Conservation (phyloP, 768 basidiomycete species). For the Leccinum incarnatum region DNA sequence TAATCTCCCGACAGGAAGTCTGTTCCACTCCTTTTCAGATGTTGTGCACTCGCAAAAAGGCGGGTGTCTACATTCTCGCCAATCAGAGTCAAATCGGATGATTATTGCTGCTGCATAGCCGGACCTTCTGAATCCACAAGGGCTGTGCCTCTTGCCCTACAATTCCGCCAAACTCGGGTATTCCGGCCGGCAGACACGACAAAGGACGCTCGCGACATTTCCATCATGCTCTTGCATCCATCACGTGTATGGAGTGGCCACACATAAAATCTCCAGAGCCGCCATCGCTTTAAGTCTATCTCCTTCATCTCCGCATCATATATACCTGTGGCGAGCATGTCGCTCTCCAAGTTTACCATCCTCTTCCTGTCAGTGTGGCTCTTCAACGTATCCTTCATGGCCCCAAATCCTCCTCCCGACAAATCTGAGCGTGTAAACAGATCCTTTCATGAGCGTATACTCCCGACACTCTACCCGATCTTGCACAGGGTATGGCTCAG, state of each 20-base stretch:
- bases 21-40: no score
- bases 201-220: background rate
- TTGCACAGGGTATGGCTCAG: constrained; percentile 22
- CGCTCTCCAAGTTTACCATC: constrained; percentile 18
- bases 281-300: background rate
- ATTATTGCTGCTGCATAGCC: background rate
- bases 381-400: constrained; percentile 26
- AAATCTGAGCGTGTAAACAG: constrained; percentile 18
- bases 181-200: background rate
- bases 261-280: constrained; percentile 10
- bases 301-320: background rate
- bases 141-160: background rate
- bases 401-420: constrained; percentile 21
- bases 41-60: no score
- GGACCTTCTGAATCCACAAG: background rate
- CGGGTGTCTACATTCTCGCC: no score
- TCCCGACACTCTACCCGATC: constrained; percentile 20
- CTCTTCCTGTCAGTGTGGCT: constrained; percentile 28
- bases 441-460: constrained; percentile 24
- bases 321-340: constrained; percentile 11
- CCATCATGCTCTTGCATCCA: constrained; percentile 1
- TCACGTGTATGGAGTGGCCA: constrained; percentile 15
- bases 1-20: no score
- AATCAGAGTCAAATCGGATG: no score
- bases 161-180: background rate